Conservation (phyloP, 306 rosid species). For the Oxytropis ochrocephala region DNA sequence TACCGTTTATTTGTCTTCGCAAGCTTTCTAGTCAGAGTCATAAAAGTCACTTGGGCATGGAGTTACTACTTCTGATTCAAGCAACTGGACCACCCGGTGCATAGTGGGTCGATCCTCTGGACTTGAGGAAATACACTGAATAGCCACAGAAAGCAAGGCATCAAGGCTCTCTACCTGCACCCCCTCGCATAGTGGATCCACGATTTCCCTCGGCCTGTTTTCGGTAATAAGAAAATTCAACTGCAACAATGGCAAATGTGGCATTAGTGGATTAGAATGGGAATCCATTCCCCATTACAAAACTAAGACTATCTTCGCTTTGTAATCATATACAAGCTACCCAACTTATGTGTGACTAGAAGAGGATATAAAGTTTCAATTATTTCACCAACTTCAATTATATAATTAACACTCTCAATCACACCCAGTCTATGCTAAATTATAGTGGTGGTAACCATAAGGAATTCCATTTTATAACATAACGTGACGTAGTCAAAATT, state of each 20-base stretch:
- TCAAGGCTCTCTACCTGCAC: slow-evolving; percentile 83
- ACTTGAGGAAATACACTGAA: slow-evolving; percentile 81
- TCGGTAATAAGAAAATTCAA: slow-evolving; percentile 82
- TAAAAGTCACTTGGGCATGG: slow-evolving; percentile 97
- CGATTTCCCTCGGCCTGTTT: slow-evolving; percentile 76
- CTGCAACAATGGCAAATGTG: slow-evolving; percentile 38
- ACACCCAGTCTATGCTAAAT: not conserved
- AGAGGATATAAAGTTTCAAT: slow-evolving; percentile 6
- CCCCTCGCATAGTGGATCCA: slow-evolving; percentile 75
- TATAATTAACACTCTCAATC: not conserved
- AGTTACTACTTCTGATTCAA: slow-evolving; percentile 93
- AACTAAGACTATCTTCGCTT: not conserved
- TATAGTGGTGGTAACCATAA: not conserved
- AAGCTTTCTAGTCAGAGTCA: slow-evolving; percentile 60
- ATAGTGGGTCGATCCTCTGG: slow-evolving; percentile 94
- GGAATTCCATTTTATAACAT: not conserved
- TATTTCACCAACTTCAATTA: not conserved
- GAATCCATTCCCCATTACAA: slow-evolving; percentile 8
- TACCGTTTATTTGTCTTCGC: slow-evolving; percentile 7
- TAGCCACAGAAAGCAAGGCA: slow-evolving; percentile 78
- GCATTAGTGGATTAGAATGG: slow-evolving; percentile 29
- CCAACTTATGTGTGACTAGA: not conserved
- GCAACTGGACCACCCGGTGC: slow-evolving; percentile 93
- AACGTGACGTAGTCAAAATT: too few relatives aligned
- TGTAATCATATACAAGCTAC: not conserved